These are phyloP conservation scores for Prinsepia uniflora DNA, from an alignment of 306 rosid genomes.

Conservation along the genomic window DNA sequence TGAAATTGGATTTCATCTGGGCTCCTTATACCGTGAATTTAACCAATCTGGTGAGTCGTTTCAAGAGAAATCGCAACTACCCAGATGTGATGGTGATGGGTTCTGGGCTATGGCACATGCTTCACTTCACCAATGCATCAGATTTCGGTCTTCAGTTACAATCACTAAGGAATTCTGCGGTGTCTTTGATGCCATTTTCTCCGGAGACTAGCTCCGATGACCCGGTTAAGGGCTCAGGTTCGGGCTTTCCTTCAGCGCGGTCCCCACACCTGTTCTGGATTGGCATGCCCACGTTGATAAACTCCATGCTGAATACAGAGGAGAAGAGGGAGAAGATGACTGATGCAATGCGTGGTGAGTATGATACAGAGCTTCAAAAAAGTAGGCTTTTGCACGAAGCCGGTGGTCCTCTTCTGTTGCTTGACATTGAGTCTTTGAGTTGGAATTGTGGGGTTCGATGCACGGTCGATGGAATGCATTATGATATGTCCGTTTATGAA, in stretches of 20 bases:
- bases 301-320: slow-evolving; percentile 76
- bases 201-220: slow-evolving; percentile 44
- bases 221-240: slow-evolving; percentile 36
- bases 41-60: slow-evolving; percentile 44
- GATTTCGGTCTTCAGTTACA: slow-evolving; percentile 44
- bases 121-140: slow-evolving; percentile 59
- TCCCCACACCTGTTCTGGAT: slow-evolving; percentile 85
- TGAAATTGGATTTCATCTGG: slow-evolving; percentile 85
- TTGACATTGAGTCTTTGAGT: slow-evolving; percentile 76
- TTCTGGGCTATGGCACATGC: slow-evolving; percentile 87
- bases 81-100: slow-evolving; percentile 86
- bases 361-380: slow-evolving; percentile 44
- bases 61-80: slow-evolving; percentile 47
- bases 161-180: slow-evolving; percentile 42
- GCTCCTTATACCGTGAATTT: slow-evolving; percentile 69
- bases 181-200: slow-evolving; percentile 50
- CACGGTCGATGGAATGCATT: slow-evolving; percentile 93
- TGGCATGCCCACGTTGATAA: slow-evolving; percentile 74
- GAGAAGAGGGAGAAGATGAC: slow-evolving; percentile 91
- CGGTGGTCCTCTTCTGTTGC: slow-evolving; percentile 67
- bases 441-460: slow-evolving; percentile 92
- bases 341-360: slow-evolving; percentile 48
- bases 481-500: slow-evolving; percentile 69
- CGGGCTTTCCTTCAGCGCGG: slow-evolving; percentile 43
- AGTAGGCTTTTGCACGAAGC: slow-evolving; percentile 55